Evolutionary conservation across 1,284 basidiomycete genomes (phyloP), one percentile per base, ranked within the genome.

Genomic region (Macrocystidia cucumis): DNA sequence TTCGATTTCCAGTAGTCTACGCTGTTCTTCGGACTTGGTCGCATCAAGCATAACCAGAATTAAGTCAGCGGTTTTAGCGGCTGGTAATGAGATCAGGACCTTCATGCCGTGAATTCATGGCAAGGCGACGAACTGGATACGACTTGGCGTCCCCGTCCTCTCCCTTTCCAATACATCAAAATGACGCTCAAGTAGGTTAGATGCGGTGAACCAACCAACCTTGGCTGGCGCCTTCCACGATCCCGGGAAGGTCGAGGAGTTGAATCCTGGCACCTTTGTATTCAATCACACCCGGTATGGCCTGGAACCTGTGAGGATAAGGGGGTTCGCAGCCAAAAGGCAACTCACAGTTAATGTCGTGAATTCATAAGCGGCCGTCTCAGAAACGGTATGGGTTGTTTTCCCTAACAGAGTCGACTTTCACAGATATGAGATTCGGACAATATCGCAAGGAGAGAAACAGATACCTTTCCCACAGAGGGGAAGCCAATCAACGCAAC

Each of bases 41-140:
- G 93, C 92, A 52, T 98, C 95, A 34, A 95, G 72, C 88, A 97
- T 92, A 47, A 98, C 75, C 35, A 96, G 64, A 46, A 98, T 93
- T 28, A 98, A 69, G 60, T 98, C 95, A 1, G 95, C 92, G 1
- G 95, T 98, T 65, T 97, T 96, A 14, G 89, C 91, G 16, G 91
- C 82, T 70, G 49, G n/a, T 27, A 34, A 25, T 22, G 18, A 40
- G 19, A 14, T n/a, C n/a, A n/a, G n/a, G n/a, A n/a, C n/a, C n/a
- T n/a, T n/a, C n/a, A n/a, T n/a, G n/a, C n/a, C n/a, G n/a, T n/a
- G n/a, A n/a, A n/a, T n/a, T n/a, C n/a, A 9, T 17, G 32, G 37
- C 20, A 18, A n/a, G 21, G 13, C 29, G 18, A 51, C 69, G 37
- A 45, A 79, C 80, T 89, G 37, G 87, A 76, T 11, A 98, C 91